A percentile compares a stretch with the other conserved stretches of the same genome.
phyloP scores from a whole-genome alignment of 2,329 filamentous ascomycete genomes.

The Alternaria sp. region DNA sequence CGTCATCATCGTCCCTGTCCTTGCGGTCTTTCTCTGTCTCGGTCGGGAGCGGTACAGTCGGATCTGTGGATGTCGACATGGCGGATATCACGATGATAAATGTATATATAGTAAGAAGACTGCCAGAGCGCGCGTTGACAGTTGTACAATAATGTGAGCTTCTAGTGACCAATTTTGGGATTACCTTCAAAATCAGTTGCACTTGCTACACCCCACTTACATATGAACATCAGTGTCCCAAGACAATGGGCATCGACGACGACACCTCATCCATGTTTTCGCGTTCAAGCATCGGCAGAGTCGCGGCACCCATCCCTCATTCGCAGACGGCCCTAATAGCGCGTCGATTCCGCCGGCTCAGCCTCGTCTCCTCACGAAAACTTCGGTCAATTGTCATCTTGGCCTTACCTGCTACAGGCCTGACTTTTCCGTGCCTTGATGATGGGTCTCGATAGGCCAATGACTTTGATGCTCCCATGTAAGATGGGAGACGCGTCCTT shows the following conservation, averaged over 20 bases:
- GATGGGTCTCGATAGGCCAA: not conserved
- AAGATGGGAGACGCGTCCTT: not conserved
- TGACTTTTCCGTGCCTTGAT: not conserved
- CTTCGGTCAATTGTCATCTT: not conserved
- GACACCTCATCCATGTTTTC: not conserved
- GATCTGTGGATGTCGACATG: conserved; percentile 16
- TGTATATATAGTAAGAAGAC: not conserved
- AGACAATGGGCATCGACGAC: not conserved
- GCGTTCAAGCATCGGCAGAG: conserved; percentile 2
- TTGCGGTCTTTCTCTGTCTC: conserved; percentile 2
- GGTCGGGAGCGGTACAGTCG: conserved; percentile 16
- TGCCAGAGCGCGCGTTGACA: not conserved
- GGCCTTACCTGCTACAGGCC: not conserved
- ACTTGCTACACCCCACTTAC: not conserved
- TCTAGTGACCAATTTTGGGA: not conserved
- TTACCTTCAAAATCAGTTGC: not conserved
- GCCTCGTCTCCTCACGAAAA: not conserved
- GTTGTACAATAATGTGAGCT: not conserved
- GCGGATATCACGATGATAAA: not conserved
- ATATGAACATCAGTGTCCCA: not conserved
- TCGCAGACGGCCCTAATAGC: conserved; percentile 1
- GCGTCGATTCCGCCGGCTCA: conserved; percentile 6
- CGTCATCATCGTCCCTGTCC: conserved; percentile 16
- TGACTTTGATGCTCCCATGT: not conserved
- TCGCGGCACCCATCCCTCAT: conserved; percentile 3